Evolutionary conservation across 345 rosid genomes (phyloP), one percentile per base, ranked within the genome.

Genomic region (Eucalyptus marginata): DNA sequence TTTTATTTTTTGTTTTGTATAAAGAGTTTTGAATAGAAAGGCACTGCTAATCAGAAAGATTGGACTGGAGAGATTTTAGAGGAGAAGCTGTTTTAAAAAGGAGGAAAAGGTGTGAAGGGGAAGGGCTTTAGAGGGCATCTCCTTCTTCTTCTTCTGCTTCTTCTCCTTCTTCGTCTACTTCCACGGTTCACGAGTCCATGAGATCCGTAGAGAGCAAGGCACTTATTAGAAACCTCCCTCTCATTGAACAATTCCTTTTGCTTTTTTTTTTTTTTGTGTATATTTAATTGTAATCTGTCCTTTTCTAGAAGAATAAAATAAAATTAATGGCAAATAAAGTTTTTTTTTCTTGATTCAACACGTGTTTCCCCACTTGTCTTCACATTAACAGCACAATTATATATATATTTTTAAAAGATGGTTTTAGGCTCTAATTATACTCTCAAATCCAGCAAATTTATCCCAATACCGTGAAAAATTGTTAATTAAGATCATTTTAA

Each of bases 151-250:
- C 40, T 87, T 40, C n/a, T 31, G 44, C 44, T 43, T 51, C 50
- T 7, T 6, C 51, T 11, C 29, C n/a, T n/a, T n/a, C 12, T 33
- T 25, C 33, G 8, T 47, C 29, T 27, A 49, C 52, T 49, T 86
- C 71, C 36, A n/a, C 71, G 7, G 71, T 36, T 46, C 33, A 10
- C 40, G 33, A 49, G 87, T 49, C 81, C 15, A 8, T 86, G 89
- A 90, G 97, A 93, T 94, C 94, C 99, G 99, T 96, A 91, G 94
- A 88, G 90, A 76, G 90, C 93, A 96, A 95, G 98, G 92, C 94
- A 94, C 92, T 90, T 93, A n/a, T n/a, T n/a, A 87, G 64, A n/a
- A n/a, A 96, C 93, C 93, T 87, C 86, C 62, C 87, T 15, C 24
- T 86, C 15, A 6, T 49, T 0, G 25, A 40, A 50, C 29, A 89